Evolutionary conservation across 2,329 filamentous ascomycete genomes (phyloP).

Genomic region (Pseudogymnoascus sp.): DNA sequence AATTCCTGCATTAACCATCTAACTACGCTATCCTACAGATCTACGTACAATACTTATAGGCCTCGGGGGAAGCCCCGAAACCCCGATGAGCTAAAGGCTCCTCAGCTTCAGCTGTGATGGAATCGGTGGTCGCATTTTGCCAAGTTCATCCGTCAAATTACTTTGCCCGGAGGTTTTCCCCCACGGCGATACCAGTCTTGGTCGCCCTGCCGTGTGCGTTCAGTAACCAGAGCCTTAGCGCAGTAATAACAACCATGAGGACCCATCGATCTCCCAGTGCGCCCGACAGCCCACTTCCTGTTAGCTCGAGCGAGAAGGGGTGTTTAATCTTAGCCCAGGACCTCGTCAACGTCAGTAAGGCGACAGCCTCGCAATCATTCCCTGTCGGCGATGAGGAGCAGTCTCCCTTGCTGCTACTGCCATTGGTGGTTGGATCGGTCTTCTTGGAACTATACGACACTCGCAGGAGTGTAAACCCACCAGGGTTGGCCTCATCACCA

Average conservation of each 20-base stretch:
- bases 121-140: no score
- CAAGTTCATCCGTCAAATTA: no score
- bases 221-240: slow-evolving; percentile 13
- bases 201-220: background rate
- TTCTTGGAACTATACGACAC: background rate
- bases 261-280: slow-evolving; percentile 13
- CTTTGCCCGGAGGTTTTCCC: no score
- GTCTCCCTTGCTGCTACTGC: background rate
- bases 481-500: slow-evolving; percentile 11
- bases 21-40: no score
- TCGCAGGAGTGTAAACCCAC: slow-evolving; percentile 1
- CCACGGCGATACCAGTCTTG: background rate
- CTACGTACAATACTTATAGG: no score
- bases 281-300: background rate
- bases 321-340: slow-evolving; percentile 13
- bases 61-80: no score
- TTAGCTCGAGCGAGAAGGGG: slow-evolving; percentile 12
- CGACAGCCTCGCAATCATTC: slow-evolving; percentile 4
- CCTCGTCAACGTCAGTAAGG: slow-evolving; percentile 15
- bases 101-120: no score
- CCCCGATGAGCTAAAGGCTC: no score
- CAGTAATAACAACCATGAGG: slow-evolving; percentile 13
- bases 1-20: no score
- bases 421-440: background rate
- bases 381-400: background rate